phyloP scores from a whole-genome alignment of 179 eudicot genomes.

The Gypsophila paniculata region DNA sequence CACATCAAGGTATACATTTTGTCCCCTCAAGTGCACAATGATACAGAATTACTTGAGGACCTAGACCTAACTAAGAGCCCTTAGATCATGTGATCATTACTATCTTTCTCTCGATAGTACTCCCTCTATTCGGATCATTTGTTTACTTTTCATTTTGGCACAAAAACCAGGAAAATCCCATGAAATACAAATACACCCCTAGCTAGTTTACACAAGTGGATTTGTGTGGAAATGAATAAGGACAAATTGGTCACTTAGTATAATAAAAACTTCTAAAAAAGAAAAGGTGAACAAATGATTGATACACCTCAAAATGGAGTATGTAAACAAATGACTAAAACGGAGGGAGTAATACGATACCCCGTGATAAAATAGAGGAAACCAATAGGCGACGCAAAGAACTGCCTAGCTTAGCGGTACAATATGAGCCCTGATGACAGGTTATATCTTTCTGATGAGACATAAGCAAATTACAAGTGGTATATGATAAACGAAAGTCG shows the following conservation, averaged over 20 bases:
- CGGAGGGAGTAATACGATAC: not conserved
- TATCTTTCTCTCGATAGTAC: not conserved
- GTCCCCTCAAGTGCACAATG: not conserved
- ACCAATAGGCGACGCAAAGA: not conserved
- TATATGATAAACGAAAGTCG: not conserved
- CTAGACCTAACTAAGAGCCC: constrained; percentile 10
- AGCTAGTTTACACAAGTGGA: no score
- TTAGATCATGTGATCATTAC: not conserved
- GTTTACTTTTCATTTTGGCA: no score
- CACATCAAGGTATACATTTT: no score
- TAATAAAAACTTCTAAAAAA: no score
- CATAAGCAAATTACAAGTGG: not conserved
- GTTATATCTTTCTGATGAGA: not conserved
- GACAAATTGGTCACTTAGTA: no score
- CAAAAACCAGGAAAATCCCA: no score
- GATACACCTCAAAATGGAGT: no score
- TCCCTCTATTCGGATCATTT: no score
- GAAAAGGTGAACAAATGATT: no score
- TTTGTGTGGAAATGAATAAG: no score
- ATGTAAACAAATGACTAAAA: no score
- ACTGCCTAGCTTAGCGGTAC: not conserved
- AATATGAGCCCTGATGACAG: not conserved
- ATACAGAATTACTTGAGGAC: not conserved
- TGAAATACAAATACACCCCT: no score
- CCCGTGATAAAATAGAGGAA: not conserved